Conservation (phyloP, 768 basidiomycete genomes). For the Mycena albidolilacea region DNA sequence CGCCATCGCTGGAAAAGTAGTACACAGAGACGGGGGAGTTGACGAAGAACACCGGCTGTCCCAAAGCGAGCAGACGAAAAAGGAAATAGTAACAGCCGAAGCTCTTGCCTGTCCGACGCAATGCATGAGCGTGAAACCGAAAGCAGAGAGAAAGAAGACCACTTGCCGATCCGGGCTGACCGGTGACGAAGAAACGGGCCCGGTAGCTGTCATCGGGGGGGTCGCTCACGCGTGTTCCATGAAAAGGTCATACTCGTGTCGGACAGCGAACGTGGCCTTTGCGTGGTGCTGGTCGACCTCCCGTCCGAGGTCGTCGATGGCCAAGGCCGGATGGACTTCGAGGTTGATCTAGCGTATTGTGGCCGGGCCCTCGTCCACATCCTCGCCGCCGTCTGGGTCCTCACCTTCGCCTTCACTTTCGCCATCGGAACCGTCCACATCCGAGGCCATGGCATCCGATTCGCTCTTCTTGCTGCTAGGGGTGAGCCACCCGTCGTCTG, state of each 20-base stretch:
- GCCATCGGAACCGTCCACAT: neutral
- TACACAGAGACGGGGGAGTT: neutral
- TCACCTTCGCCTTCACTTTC: neutral
- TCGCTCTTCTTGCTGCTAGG: neutral
- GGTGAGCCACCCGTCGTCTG: slow-evolving; percentile 23
- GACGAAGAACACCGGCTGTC: slow-evolving; percentile 27
- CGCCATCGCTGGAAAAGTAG: slow-evolving; percentile 27
- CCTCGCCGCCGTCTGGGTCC: slow-evolving; percentile 9
- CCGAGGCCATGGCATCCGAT: neutral
- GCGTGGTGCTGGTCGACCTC: neutral
- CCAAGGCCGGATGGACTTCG: slow-evolving; percentile 12
- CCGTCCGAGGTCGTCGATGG: neutral
- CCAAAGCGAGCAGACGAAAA: slow-evolving; percentile 23
- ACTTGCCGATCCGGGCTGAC: slow-evolving; percentile 25
- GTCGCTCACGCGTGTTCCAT: slow-evolving; percentile 12
- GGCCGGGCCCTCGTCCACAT: slow-evolving; percentile 15
- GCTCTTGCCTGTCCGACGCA: slow-evolving; percentile 21
- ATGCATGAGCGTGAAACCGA: slow-evolving; percentile 25
- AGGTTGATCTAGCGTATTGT: slow-evolving; percentile 14
- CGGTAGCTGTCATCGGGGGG: slow-evolving; percentile 11
- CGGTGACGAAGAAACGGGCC: slow-evolving; percentile 25
- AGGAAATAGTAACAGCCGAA: slow-evolving; percentile 27
- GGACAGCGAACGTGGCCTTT: slow-evolving; percentile 11
- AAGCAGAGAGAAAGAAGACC: slow-evolving; percentile 10
- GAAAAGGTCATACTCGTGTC: slow-evolving; percentile 22